These are phyloP conservation scores for Cercospora zeae-maydis DNA, from an alignment of 2,329 filamentous ascomycete species.

Conservation along the genomic window DNA sequence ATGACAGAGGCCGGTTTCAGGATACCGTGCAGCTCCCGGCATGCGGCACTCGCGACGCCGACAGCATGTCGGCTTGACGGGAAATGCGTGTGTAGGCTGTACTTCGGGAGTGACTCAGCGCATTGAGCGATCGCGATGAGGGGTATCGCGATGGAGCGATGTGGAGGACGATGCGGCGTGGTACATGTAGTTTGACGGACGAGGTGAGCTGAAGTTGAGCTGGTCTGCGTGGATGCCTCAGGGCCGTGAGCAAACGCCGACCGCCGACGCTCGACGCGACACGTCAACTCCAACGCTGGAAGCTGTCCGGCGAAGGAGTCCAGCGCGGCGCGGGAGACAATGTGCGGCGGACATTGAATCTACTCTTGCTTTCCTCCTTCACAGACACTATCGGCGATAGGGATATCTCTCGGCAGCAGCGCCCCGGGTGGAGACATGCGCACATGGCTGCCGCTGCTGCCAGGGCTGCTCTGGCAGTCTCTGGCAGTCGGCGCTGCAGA, in stretches of 20 bases:
- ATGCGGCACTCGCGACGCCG: too few species aligned
- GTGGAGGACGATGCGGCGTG: neutral
- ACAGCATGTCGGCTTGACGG: too few species aligned
- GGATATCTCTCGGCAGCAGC: neutral
- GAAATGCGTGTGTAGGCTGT: too few species aligned
- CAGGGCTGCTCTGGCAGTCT: constrained; percentile 32
- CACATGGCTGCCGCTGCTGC: constrained; percentile 30
- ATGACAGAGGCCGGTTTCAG: too few species aligned
- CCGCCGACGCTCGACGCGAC: neutral
- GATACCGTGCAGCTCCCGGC: too few species aligned
- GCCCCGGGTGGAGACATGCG: constrained; percentile 21
- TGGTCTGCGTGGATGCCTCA: neutral
- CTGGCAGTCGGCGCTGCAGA: constrained; percentile 30
- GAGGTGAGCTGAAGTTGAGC: neutral
- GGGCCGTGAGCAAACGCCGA: neutral
- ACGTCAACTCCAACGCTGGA: neutral
- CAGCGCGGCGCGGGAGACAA: neutral
- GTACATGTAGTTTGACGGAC: neutral
- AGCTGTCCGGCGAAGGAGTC: neutral
- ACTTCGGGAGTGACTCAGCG: too few species aligned
- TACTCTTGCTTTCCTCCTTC: neutral
- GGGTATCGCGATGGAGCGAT: neutral
- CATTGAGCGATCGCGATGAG: too few species aligned
- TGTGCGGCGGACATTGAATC: neutral
- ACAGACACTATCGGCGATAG: neutral